Conservation (phyloP, 78 protist species). For the Dictyostelium firmibasis region DNA sequence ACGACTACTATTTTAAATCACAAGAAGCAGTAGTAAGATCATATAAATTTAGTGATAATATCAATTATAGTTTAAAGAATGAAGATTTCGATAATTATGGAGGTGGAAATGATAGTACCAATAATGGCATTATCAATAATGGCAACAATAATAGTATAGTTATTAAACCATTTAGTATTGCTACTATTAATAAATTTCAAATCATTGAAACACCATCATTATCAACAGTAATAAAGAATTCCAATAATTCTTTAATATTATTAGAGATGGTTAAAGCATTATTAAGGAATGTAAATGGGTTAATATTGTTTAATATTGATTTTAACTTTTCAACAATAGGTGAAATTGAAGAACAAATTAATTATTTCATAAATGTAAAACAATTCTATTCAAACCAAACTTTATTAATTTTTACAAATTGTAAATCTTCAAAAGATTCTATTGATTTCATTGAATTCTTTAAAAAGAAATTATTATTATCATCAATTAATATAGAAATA, state of each 20-base stretch:
- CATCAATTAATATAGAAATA: background rate
- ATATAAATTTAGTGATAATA: slow-evolving; percentile 3
- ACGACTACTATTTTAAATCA: background rate
- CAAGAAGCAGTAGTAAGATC: background rate
- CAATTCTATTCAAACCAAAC: background rate
- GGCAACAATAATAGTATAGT: background rate
- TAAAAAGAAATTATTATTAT: background rate
- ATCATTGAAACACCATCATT: slow-evolving; percentile 2
- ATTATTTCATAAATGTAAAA: background rate
- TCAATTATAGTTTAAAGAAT: background rate
- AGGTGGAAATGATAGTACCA: background rate
- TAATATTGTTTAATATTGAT: background rate
- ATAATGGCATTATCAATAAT: background rate
- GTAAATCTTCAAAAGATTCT: background rate
- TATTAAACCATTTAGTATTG: slow-evolving; percentile 8
- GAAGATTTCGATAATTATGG: background rate
- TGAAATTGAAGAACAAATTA: background rate
- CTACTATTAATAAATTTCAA: background rate
- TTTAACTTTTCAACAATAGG: background rate
- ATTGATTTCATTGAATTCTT: background rate
- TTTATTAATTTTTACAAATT: background rate
- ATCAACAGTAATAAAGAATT: background rate
- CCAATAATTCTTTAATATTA: background rate
- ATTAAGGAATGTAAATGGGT: background rate
- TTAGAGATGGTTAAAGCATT: background rate